Evolutionary conservation across 371 early-diverging fungal species (phyloP).

Genomic region (Mortierella sp.): DNA sequence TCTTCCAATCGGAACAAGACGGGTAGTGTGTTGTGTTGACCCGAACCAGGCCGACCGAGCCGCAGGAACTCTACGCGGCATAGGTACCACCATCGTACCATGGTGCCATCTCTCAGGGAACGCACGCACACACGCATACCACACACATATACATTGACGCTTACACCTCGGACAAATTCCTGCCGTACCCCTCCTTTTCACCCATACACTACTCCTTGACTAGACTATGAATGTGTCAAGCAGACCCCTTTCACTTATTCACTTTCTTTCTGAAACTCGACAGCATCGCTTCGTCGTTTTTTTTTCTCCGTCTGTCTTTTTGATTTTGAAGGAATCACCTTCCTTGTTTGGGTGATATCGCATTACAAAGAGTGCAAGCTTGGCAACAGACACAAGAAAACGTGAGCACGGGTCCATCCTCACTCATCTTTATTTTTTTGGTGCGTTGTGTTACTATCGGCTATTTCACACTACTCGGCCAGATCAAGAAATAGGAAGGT

Average conservation of each 20-base stretch:
- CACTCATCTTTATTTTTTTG: background rate
- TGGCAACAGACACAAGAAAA: too few relatives aligned
- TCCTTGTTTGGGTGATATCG: background rate
- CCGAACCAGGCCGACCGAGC: constrained; percentile 12
- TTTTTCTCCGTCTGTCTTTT: background rate
- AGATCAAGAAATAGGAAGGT: background rate
- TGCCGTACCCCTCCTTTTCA: background rate
- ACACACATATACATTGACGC: background rate
- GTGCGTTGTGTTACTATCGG: background rate
- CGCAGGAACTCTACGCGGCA: too few relatives aligned
- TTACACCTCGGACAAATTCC: background rate
- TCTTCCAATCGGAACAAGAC: constrained; percentile 9
- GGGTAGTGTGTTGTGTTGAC: background rate
- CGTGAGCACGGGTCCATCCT: constrained; percentile 11
- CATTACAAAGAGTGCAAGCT: background rate
- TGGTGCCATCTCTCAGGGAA: background rate
- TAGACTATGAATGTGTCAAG: background rate
- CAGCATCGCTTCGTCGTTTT: background rate
- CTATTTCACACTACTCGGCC: background rate
- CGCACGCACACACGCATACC: background rate
- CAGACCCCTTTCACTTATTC: too few relatives aligned
- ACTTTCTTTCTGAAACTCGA: too few relatives aligned
- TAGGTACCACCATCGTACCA: background rate
- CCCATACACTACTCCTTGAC: background rate
- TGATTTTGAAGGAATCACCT: background rate